Percentiles rank a stretch among this genome's conserved stretches.
Evolutionary conservation across 2,329 filamentous ascomycete species (phyloP).

Genomic region (Penicillium sp.): DNA sequence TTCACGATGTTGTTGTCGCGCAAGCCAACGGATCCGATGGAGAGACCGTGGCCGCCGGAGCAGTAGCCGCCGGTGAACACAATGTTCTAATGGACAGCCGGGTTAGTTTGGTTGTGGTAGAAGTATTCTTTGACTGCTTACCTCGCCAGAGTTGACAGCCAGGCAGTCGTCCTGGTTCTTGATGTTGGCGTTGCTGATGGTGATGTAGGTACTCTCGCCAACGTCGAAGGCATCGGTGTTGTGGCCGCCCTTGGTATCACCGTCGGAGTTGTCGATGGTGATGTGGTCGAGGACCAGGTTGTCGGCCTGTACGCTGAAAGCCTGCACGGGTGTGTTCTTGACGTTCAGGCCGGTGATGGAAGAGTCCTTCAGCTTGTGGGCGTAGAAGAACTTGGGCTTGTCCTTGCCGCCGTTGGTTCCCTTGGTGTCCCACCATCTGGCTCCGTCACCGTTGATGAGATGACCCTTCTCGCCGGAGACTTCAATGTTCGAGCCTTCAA

Average conservation of each 20-base stretch:
- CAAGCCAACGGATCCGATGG: slow-evolving; percentile 53
- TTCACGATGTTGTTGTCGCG: slow-evolving; percentile 48
- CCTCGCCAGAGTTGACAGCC: slow-evolving; percentile 49
- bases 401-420: slow-evolving; percentile 54
- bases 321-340: slow-evolving; percentile 34
- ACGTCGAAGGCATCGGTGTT: slow-evolving; percentile 47
- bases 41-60: slow-evolving; percentile 38
- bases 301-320: slow-evolving; percentile 39
- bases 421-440: slow-evolving; percentile 53
- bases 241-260: slow-evolving; percentile 39
- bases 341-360: slow-evolving; percentile 29
- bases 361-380: slow-evolving; percentile 29
- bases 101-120: background rate
- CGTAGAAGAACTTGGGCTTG: slow-evolving; percentile 59
- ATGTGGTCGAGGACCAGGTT: slow-evolving; percentile 45
- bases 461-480: slow-evolving; percentile 46
- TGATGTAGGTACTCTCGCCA: slow-evolving; percentile 39
- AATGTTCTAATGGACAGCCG: slow-evolving; percentile 18
- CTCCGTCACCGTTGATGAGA: slow-evolving; percentile 49
- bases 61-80: slow-evolving; percentile 25
- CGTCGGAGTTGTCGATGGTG: slow-evolving; percentile 51
- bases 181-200: slow-evolving; percentile 45
- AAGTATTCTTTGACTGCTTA: slow-evolving; percentile 11
- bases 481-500: slow-evolving; percentile 50
- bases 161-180: slow-evolving; percentile 55